Conservation (phyloP, 1,284 basidiomycete species). For the Cerioporus squamosus region DNA sequence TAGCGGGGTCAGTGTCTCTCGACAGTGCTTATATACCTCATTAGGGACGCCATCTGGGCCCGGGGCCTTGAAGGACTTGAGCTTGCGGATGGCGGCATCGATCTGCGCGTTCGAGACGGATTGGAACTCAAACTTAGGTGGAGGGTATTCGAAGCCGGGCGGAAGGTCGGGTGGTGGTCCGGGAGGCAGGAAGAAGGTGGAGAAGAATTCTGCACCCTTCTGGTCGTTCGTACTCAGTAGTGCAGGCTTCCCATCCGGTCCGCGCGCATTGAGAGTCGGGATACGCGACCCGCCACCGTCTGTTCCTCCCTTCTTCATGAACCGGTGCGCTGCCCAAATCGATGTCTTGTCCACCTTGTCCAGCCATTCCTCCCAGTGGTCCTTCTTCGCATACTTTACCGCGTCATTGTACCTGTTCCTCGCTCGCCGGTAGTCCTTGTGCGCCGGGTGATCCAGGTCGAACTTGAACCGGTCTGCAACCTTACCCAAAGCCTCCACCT, state of each 20-base stretch:
- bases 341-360: slow-evolving; percentile 27
- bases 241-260: slow-evolving; percentile 3
- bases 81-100: slow-evolving; percentile 2
- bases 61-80: slow-evolving; percentile 39
- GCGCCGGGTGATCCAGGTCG: slow-evolving; percentile 31
- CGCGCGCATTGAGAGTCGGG: slow-evolving; percentile 30
- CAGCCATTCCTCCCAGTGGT: slow-evolving; percentile 42
- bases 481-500: no score
- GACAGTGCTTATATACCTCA: slow-evolving; percentile 34
- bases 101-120: slow-evolving; percentile 28
- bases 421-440: slow-evolving; percentile 21
- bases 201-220: slow-evolving; percentile 32
- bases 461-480: slow-evolving; percentile 25
- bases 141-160: slow-evolving; percentile 18
- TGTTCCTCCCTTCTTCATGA: slow-evolving; percentile 26
- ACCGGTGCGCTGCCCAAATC: slow-evolving; percentile 39
- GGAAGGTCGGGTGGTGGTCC: background rate
- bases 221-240: slow-evolving; percentile 25
- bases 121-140: slow-evolving; percentile 29
- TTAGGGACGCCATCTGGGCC: slow-evolving; percentile 42
- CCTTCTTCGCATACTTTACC: slow-evolving; percentile 35
- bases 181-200: slow-evolving; percentile 37
- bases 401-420: slow-evolving; percentile 33
- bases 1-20: slow-evolving; percentile 30
- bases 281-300: slow-evolving; percentile 38